These are phyloP conservation scores for Lactarius deliciosus DNA, from an alignment of 768 basidiomycete species.

Conservation along the genomic window DNA sequence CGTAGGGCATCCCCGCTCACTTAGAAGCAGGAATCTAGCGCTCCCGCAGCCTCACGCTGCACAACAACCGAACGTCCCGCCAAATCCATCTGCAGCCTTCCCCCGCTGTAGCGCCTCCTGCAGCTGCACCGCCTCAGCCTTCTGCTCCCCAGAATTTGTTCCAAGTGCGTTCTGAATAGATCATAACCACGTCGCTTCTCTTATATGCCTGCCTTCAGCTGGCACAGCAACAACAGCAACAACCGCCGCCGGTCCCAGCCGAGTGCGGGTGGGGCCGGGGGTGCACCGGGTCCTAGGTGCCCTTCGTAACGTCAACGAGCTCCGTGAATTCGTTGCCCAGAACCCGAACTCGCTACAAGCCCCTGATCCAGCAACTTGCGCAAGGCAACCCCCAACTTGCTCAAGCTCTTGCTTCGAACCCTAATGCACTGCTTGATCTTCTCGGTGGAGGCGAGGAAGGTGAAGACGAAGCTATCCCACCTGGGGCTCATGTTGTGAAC, in stretches of 20 bases:
- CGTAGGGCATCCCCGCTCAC: slow-evolving; percentile 78
- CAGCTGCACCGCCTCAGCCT: slow-evolving; percentile 38
- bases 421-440: slow-evolving; percentile 62
- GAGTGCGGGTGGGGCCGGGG: slow-evolving; percentile 38
- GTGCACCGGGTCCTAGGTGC: slow-evolving; percentile 47
- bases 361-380: slow-evolving; percentile 81
- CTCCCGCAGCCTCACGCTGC: slow-evolving; percentile 37
- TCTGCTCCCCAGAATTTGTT: slow-evolving; percentile 79
- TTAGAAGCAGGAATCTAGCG: slow-evolving; percentile 53
- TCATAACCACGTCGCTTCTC: background rate
- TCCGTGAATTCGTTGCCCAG: slow-evolving; percentile 48
- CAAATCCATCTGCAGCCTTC: slow-evolving; percentile 32
- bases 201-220: slow-evolving; percentile 43
- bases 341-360: slow-evolving; percentile 81
- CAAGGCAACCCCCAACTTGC: slow-evolving; percentile 72
- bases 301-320: slow-evolving; percentile 58
- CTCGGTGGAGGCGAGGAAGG: slow-evolving; percentile 51
- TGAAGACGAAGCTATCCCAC: slow-evolving; percentile 37
- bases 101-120: slow-evolving; percentile 39
- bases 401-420: slow-evolving; percentile 66
- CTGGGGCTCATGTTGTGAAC: slow-evolving; percentile 63
- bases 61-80: slow-evolving; percentile 37
- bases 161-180: slow-evolving; percentile 50
- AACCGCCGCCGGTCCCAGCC: slow-evolving; percentile 36
- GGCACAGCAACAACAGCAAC: slow-evolving; percentile 62